Evolutionary conservation across 2,329 filamentous ascomycete genomes (phyloP), one percentile per base, ranked within the genome.

Genomic region (Clarireedia monteithiana): DNA sequence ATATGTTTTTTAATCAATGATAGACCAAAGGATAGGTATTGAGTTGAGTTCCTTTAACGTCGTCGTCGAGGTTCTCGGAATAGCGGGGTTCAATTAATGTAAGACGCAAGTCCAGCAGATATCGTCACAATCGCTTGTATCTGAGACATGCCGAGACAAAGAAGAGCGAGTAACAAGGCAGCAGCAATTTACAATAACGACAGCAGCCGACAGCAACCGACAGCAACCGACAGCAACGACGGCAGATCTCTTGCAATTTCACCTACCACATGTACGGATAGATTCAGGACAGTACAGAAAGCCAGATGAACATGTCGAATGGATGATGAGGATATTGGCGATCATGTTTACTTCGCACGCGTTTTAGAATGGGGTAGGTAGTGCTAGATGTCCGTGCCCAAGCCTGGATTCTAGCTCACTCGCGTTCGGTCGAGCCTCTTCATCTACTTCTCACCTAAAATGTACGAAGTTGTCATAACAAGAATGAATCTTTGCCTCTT

Each of bases 71-170:
- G 52, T 54, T 14, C 30, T 34, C 44, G 44, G 40, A 49, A 54
- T 49, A 34, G 44, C 52, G 34, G 52, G 52, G 52, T 48, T 49
- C 36, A 30, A 40, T 49, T 45, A 54, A 49, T 23, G 30, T 49
- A 36, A 42, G 39, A 20, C 17, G 39, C 39, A 20, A 34, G 30
- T 12, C 30, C 27, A 48, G 30, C 50, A 53, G 15, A 48, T 48
- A n/a, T 38, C 36, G 52, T 49, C 44, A 48, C 40, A 23, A 44
- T 47, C 50, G 30, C 27, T 17, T 7, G 44, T n/a, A 49, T 49
- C 44, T 54, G 51, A 54, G 51, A 54, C 45, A 54, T 54, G 34
- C 52, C 36, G 52, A 54, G 24, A 54, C 52, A 34, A 54, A 40
- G 36, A 39, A 53, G 15, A 42, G 39, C 23, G 44, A 54, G 17